Evolutionary conservation across 192 early-diverging fungal species (phyloP).

Genomic region (Jimgerdemannia flammicorona): DNA sequence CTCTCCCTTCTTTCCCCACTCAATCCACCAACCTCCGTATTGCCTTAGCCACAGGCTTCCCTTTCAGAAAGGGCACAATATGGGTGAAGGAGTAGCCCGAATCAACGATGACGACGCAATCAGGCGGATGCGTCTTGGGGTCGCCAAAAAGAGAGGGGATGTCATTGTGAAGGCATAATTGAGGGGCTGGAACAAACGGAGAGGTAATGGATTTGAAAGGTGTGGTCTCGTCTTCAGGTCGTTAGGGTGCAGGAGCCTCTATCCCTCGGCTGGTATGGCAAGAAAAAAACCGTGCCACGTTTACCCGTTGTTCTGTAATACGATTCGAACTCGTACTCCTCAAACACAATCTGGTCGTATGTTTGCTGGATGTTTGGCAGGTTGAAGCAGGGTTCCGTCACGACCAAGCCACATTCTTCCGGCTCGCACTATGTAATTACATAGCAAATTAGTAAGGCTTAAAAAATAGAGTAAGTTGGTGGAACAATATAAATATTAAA

Average conservation of each 20-base stretch:
- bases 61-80: slow-evolving; percentile 62
- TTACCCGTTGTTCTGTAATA: slow-evolving; percentile 39
- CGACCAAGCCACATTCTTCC: slow-evolving; percentile 49
- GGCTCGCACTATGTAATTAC: slow-evolving; percentile 42
- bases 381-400: slow-evolving; percentile 83
- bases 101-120: slow-evolving; percentile 73
- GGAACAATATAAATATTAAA: slow-evolving; percentile 16
- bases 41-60: slow-evolving; percentile 47
- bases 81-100: slow-evolving; percentile 81
- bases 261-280: too few species aligned
- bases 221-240: too few species aligned
- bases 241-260: too few species aligned
- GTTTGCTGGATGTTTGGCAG: slow-evolving; percentile 62
- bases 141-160: slow-evolving; percentile 36
- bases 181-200: too few species aligned
- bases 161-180: slow-evolving; percentile 53
- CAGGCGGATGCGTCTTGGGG: slow-evolving; percentile 32
- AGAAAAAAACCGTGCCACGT: not conserved
- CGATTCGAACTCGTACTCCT: slow-evolving; percentile 71
- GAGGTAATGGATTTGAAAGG: too few species aligned
- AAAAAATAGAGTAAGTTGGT: not conserved
- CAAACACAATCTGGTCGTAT: slow-evolving; percentile 84
- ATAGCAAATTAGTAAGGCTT: not conserved
- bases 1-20: too few species aligned
- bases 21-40: slow-evolving; percentile 42